These are phyloP conservation scores for Suillus fuscotomentosus DNA, from an alignment of 768 basidiomycete genomes.

Conservation along the genomic window DNA sequence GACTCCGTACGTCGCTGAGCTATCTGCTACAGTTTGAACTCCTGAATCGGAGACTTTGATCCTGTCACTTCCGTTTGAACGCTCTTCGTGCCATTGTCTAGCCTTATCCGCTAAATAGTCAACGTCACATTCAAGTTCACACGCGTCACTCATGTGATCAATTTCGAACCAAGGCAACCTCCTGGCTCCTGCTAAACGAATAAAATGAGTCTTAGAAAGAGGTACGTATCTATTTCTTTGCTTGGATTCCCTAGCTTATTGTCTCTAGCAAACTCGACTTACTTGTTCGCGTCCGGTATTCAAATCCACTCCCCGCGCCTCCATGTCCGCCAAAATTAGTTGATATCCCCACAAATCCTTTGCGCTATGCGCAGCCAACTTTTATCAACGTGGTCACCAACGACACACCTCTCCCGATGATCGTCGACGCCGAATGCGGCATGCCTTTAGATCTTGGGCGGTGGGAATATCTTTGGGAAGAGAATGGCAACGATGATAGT, in stretches of 20 bases:
- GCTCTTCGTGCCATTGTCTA: too few relatives aligned
- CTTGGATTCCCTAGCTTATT: not conserved
- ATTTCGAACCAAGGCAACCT: too few relatives aligned
- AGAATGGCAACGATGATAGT: slow-evolving; percentile 71
- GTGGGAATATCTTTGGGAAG: slow-evolving; percentile 84
- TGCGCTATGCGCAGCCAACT: slow-evolving; percentile 83
- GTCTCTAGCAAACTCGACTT: slow-evolving; percentile 78
- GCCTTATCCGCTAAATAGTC: too few relatives aligned
- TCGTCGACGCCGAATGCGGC: slow-evolving; percentile 94
- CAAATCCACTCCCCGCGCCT: slow-evolving; percentile 91
- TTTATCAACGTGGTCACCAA: slow-evolving; percentile 80
- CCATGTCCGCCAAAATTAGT: slow-evolving; percentile 97
- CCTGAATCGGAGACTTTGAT: too few relatives aligned
- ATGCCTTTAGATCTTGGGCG: slow-evolving; percentile 91
- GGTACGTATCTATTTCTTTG: slow-evolving; percentile 28
- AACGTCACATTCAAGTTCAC: too few relatives aligned
- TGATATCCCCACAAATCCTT: slow-evolving; percentile 86
- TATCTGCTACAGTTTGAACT: too few relatives aligned
- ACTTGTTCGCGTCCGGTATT: slow-evolving; percentile 88
- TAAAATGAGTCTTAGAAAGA: slow-evolving; percentile 57
- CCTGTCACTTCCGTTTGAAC: too few relatives aligned
- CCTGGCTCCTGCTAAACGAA: not conserved
- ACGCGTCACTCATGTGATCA: too few relatives aligned
- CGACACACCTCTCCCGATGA: slow-evolving; percentile 87
- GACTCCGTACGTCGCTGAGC: too few relatives aligned